These are phyloP conservation scores for Aphanomyces astaci DNA, from an alignment of 352 stramenopile species.

Conservation along the genomic window DNA sequence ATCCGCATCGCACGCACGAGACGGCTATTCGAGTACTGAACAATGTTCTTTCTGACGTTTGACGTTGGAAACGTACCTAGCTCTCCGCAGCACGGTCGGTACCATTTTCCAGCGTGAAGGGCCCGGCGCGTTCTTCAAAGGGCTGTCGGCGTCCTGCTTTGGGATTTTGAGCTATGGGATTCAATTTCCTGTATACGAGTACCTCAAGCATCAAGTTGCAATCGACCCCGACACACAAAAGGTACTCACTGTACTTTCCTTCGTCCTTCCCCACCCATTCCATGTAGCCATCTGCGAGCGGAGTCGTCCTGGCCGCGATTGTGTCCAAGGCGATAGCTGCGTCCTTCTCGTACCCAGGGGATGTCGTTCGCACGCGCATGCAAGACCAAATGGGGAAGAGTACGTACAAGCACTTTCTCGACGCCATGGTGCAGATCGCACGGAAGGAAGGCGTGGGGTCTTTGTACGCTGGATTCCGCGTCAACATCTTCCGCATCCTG, in stretches of 20 bases:
- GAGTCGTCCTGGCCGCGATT: constrained; percentile 10
- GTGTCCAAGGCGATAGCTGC: constrained; percentile 17
- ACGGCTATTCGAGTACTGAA: constrained; percentile 18
- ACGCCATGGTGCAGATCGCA: constrained; percentile 18
- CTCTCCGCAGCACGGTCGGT: background rate
- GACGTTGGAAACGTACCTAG: background rate
- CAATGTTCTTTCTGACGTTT: background rate
- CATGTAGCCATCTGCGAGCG: constrained; percentile 9
- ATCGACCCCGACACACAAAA: constrained; percentile 2
- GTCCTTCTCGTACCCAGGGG: constrained; percentile 11
- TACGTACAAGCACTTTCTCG: constrained; percentile 20
- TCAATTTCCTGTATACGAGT: constrained; percentile 20
- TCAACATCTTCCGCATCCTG: constrained; percentile 19
- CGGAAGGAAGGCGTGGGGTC: constrained; percentile 4
- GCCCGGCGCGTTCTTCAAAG: constrained; percentile 11
- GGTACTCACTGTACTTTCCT: background rate
- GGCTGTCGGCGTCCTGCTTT: constrained; percentile 9
- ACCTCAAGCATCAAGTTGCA: background rate
- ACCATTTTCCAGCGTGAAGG: constrained; percentile 14
- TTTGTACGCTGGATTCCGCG: constrained; percentile 16
- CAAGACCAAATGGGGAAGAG: constrained; percentile 13
- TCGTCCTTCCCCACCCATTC: background rate
- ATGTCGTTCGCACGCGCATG: constrained; percentile 18
- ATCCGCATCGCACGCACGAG: background rate
- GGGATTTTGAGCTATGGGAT: constrained; percentile 22